Percentiles rank a stretch among this genome's conserved stretches.
These are phyloP conservation scores for Ophiostoma populinum DNA, from an alignment of 2,329 filamentous ascomycete species.

Conservation along the genomic window DNA sequence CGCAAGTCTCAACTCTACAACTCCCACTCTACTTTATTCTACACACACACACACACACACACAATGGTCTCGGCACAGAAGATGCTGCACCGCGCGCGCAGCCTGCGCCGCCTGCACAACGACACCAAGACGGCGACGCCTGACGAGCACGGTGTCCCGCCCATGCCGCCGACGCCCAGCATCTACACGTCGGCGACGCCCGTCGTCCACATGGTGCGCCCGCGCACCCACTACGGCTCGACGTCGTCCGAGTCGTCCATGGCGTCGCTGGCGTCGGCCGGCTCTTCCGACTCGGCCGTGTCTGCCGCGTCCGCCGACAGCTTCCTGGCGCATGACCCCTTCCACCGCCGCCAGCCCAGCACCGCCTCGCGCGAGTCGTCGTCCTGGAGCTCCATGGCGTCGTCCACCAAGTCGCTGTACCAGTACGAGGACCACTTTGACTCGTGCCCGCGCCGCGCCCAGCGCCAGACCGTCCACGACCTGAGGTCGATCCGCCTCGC, in stretches of 20 bases:
- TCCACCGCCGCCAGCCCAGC: slow-evolving; percentile 10
- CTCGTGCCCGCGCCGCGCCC: too few relatives aligned
- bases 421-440: too few relatives aligned
- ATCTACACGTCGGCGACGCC: neutral
- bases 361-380: slow-evolving; percentile 13
- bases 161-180: slow-evolving; percentile 3
- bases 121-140: neutral
- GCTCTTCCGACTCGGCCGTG: neutral
- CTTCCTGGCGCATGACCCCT: neutral
- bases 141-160: slow-evolving; percentile 1
- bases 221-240: neutral
- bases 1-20: neutral
- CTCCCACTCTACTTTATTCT: neutral
- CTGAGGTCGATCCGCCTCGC: slow-evolving; percentile 8
- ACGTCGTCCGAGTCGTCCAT: too few relatives aligned
- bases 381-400: slow-evolving; percentile 9
- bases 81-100: slow-evolving; percentile 10
- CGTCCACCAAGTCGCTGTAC: slow-evolving; percentile 16
- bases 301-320: neutral
- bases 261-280: too few relatives aligned
- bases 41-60: neutral
- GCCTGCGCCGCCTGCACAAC: slow-evolving; percentile 8
- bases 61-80: slow-evolving; percentile 8
- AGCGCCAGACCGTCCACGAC: neutral
- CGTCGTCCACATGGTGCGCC: neutral